Base-by-base conservation (phyloP, 2,329 filamentous ascomycete genomes). In the Pochonia chlamydosporia region DNA sequence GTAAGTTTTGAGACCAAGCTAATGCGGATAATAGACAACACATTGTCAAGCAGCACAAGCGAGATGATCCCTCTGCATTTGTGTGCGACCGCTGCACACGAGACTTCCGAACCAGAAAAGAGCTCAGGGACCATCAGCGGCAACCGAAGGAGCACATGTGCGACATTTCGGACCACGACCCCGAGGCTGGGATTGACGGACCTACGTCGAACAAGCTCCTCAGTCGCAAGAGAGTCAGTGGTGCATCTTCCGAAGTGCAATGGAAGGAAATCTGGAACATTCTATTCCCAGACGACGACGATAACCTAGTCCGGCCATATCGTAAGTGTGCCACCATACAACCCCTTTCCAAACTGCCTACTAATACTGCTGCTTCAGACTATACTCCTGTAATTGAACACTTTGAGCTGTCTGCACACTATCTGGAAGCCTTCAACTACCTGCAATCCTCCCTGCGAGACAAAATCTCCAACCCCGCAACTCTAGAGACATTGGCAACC, bases 201-300 rank as follows among this genome's bases (percentile, higher is more conserved):
- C 60, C 66, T 0, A 70, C 67, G 0, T 63, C 67, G 3, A 66
- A 64, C 4, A 70, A 69, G 52, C 56, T 70, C 5, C 51, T 70
- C 1, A 68, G 65, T 18, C 59, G 67, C 2, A 70, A 70, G 49
- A 53, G 67, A 5, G 66, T 64, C 0, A 68, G 65, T 5, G 67
- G 67, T 0, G 61, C 62, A 1, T 67, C 66, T 2, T 52, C 65
- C 0, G 63, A 67, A 5, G 61, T 67, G 0, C 67, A 70, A 37
- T 70, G 67, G 67, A 59, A 56, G 14, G 67, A 70, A 45, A 65
- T 70, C 2, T 70, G 67, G 67, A 66, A 61, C n/a, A 66, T 70
- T 8, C 53, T 70, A 0, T 70, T 70, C 44, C 67, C 67, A 0
- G 67, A 70, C 33, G 67, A 70, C 14, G 65, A 67, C 11, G 67